Conservation (phyloP, 2,329 filamentous ascomycete genomes). For the Coleophoma eucalyptorum region DNA sequence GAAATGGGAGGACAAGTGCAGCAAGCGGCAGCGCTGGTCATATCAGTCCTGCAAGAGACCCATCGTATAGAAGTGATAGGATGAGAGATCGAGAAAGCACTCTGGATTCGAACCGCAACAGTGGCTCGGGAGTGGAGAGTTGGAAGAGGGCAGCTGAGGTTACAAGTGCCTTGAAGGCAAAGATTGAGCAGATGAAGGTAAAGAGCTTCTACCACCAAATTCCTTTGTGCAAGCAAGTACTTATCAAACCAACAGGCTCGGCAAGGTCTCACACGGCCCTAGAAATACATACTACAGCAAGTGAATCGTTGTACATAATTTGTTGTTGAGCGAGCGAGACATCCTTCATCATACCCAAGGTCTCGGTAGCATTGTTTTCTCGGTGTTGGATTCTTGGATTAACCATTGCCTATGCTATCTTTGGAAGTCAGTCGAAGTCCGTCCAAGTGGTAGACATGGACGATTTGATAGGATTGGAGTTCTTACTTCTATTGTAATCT, state of each 20-base stretch:
- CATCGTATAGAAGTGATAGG: constrained; percentile 14
- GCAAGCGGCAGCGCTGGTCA: constrained; percentile 26
- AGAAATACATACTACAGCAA: neutral
- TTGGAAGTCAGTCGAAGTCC: too few relatives aligned
- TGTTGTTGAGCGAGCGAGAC: too few relatives aligned
- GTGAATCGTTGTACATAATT: too few relatives aligned
- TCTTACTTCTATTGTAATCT: too few relatives aligned
- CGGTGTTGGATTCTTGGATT: too few relatives aligned
- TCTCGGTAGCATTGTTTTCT: too few relatives aligned
- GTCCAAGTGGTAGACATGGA: neutral
- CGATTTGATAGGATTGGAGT: neutral
- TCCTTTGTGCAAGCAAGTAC: neutral
- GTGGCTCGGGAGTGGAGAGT: constrained; percentile 64
- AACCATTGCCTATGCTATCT: too few relatives aligned
- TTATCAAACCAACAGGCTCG: constrained; percentile 34
- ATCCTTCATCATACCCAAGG: too few relatives aligned
- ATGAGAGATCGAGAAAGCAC: constrained; percentile 26
- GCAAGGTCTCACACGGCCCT: constrained; percentile 46
- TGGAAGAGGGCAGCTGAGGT: constrained; percentile 98
- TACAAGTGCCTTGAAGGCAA: constrained; percentile 92
- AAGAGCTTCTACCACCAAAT: neutral
- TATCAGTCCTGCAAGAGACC: constrained; percentile 22
- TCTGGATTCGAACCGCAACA: constrained; percentile 27
- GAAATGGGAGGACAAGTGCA: constrained; percentile 24
- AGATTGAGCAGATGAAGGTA: constrained; percentile 98